These are phyloP conservation scores for Gonapodya prolifera DNA, from an alignment of 192 early-diverging fungal species.

Conservation along the genomic window DNA sequence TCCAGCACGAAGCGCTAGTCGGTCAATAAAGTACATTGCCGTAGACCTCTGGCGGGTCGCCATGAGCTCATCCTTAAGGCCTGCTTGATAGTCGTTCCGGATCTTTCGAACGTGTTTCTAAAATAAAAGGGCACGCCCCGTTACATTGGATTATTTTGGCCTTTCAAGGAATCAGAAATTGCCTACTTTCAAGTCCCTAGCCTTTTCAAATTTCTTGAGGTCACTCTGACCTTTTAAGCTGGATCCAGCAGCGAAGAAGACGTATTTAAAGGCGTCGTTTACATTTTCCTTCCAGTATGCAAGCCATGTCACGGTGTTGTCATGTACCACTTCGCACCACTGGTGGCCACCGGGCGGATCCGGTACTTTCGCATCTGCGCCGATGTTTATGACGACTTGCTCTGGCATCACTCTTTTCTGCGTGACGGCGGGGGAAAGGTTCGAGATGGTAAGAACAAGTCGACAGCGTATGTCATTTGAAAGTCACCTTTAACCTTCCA, in stretches of 20 bases:
- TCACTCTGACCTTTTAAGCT: conserved; percentile 95
- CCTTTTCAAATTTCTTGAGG: conserved; percentile 90
- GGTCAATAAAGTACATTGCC: conserved; percentile 91
- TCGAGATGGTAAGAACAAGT: background rate
- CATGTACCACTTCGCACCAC: conserved; percentile 78
- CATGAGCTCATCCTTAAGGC: conserved; percentile 70
- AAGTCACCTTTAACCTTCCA: conserved; percentile 67
- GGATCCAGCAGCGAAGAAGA: conserved; percentile 83
- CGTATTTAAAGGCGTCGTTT: conserved; percentile 84
- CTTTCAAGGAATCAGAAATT: background rate
- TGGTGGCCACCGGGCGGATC: conserved; percentile 74
- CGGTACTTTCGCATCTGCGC: conserved; percentile 61
- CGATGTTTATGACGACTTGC: conserved; percentile 88
- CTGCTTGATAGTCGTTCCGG: conserved; percentile 60
- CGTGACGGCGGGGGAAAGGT: too few species aligned
- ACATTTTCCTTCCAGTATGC: conserved; percentile 99
- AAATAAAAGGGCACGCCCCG: background rate
- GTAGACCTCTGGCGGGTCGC: conserved; percentile 80
- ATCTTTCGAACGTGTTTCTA: conserved; percentile 61
- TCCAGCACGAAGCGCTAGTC: conserved; percentile 85
- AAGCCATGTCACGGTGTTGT: conserved; percentile 89
- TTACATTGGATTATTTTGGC: background rate
- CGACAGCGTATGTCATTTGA: too few species aligned
- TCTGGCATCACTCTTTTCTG: conserved; percentile 77
- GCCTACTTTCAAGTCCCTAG: conserved; percentile 63